Base-by-base conservation (phyloP, 192 early-diverging fungal species). In the Coemansia sp. region DNA sequence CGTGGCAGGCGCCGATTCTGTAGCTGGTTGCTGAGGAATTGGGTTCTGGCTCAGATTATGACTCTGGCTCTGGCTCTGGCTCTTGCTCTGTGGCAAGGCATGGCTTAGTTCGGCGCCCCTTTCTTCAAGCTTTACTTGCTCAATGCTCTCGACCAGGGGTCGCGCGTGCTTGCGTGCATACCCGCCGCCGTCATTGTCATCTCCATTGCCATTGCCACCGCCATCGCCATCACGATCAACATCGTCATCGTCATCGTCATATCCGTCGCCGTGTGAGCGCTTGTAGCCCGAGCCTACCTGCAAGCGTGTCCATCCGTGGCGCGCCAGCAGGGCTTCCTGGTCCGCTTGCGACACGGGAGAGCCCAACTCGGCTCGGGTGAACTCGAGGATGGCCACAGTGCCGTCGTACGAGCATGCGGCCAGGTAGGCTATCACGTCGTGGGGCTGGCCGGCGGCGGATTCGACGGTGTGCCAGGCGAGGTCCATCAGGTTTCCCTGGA, bases 381-480 rank as follows among this genome's bases (percentile, higher is more conserved):
- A 91, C 36, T 80, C 78, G 3, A 95, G 42, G n/a, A 87, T 64
- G 1, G 82, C 85, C 4, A 93, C 82, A 0, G 89, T 84, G 6
- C 95, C 95, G 71, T 96, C 93, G 56, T 94, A 87, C 8, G 94
- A 96, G 55, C 90, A 92, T 5, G 90, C 90, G 34, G 86, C 83
- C 29, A 97, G 61, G n/a, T 26, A 27, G n/a, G 69, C 69, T 5
- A 72, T 60, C 1, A 51, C 50, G 44, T 24, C 9, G 34, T 41
- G 9, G 37, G 28, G 32, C 15, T 50, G 14, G n/a, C 17, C 27
- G 5, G 1, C 3, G 29, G 60, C 71, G 30, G 78, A 53, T 14
- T 91, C 85, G 64, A 88, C 81, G 1, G 88, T 82, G 30, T 88
- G 72, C 88, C 93, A 98, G 14, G 88, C 77, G 34, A 98, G 63